Evolutionary conservation across 148 eudicot genomes (phyloP).

Genomic region (Silene uniflora): DNA sequence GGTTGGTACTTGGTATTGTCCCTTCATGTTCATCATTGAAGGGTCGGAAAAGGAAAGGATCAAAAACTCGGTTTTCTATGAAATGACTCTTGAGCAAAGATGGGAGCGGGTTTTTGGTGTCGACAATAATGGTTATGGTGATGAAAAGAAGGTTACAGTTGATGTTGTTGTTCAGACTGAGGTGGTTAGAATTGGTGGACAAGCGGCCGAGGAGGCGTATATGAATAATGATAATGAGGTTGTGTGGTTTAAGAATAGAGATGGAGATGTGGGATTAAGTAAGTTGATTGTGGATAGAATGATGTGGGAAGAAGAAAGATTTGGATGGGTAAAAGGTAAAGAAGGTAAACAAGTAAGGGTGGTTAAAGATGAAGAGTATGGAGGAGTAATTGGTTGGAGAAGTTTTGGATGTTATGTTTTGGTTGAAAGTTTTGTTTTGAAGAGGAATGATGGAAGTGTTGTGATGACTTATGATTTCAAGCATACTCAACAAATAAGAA

Average conservation of each 20-base stretch:
- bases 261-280: conserved; percentile 38
- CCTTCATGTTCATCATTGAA: conserved; percentile 70
- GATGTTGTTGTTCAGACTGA: conserved; percentile 37
- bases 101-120: too few relatives aligned
- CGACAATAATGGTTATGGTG: conserved; percentile 22
- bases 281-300: too few relatives aligned
- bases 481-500: conserved; percentile 51
- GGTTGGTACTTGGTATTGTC: conserved; percentile 79
- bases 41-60: conserved; percentile 33
- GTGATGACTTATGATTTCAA: conserved; percentile 53
- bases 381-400: too few relatives aligned
- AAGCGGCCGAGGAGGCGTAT: conserved; percentile 34
- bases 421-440: conserved; percentile 69
- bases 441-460: conserved; percentile 62
- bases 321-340: too few relatives aligned
- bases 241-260: conserved; percentile 40
- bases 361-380: too few relatives aligned
- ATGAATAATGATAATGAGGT: conserved; percentile 26
- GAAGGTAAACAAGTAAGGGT: too few relatives aligned
- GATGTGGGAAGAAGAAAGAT: too few relatives aligned
- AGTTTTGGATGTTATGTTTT: too few relatives aligned
- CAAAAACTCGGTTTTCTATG: too few relatives aligned
- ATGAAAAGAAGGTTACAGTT: conserved; percentile 31
- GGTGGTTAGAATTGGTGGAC: too few relatives aligned
- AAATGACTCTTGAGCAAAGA: too few relatives aligned